Evolutionary conservation across 2,329 filamentous ascomycete genomes (phyloP).

Genomic region (Apiospora saccharicola): DNA sequence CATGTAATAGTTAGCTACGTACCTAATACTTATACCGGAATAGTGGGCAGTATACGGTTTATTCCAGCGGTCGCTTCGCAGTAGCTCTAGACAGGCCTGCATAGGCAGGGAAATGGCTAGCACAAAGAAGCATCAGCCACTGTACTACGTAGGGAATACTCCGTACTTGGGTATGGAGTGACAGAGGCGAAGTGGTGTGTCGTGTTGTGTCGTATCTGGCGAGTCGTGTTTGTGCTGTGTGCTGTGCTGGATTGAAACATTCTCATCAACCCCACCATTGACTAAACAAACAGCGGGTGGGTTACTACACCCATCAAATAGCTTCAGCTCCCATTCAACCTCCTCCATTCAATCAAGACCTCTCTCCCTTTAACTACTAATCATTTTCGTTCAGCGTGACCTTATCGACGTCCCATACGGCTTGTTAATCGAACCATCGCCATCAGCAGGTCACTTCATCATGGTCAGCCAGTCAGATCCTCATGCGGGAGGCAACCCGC

Average conservation of each 20-base stretch:
- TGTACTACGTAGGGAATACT: background rate
- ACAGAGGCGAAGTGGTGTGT: background rate
- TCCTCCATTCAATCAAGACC: background rate
- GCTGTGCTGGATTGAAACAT: constrained; percentile 1
- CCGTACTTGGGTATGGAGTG: background rate
- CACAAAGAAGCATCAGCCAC: constrained; percentile 11
- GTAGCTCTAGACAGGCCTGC: no score
- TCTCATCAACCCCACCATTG: background rate
- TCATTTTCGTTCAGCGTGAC: background rate
- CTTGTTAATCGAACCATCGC: background rate
- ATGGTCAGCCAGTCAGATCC: background rate
- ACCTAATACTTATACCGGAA: no score
- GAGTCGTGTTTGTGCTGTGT: background rate
- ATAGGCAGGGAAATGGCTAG: background rate
- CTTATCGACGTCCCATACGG: background rate
- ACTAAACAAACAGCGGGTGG: background rate
- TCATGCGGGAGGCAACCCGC: constrained; percentile 14
- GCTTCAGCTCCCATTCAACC: background rate
- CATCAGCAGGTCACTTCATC: background rate
- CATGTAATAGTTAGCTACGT: no score
- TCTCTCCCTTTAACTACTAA: background rate
- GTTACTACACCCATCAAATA: constrained; percentile 3
- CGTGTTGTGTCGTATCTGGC: background rate
- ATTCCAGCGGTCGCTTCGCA: no score
- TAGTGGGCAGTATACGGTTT: no score